These are phyloP conservation scores for Heimioporus punctisporus DNA, from an alignment of 1,284 basidiomycete genomes.

Conservation along the genomic window DNA sequence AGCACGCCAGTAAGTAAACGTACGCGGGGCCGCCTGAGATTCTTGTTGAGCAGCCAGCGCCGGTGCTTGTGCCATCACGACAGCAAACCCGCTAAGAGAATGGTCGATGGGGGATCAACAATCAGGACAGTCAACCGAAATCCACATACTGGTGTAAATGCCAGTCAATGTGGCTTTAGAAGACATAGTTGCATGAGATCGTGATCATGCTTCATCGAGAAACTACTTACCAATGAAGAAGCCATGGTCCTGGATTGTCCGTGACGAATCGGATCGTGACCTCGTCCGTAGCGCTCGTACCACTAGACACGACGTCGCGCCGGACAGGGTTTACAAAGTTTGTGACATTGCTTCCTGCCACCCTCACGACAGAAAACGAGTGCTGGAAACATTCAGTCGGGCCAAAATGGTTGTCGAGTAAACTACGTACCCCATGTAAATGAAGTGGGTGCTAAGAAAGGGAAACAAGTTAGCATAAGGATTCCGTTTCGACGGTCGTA, in stretches of 20 bases:
- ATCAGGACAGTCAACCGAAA: not conserved
- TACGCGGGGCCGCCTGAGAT: conserved; percentile 20
- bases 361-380: conserved; percentile 24
- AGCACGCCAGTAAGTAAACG: not conserved
- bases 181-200: not conserved
- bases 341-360: conserved; percentile 13
- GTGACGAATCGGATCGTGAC: conserved; percentile 48
- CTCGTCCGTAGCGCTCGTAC: conserved; percentile 26
- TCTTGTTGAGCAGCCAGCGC: conserved; percentile 1
- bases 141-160: conserved; percentile 36
- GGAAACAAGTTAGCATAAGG: conserved; percentile 1
- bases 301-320: conserved; percentile 28
- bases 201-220: not conserved
- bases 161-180: conserved; percentile 44
- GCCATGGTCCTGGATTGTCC: conserved; percentile 35
- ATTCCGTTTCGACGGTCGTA: too few species aligned
- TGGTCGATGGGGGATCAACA: not conserved
- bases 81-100: conserved; percentile 32
- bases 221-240: conserved; percentile 38
- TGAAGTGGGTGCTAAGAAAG: conserved; percentile 33
- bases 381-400: conserved; percentile 18
- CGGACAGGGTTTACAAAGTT: conserved; percentile 33
- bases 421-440: conserved; percentile 33
- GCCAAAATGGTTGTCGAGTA: not conserved
- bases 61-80: conserved; percentile 34